Evolutionary conservation across 352 stramenopile species (phyloP).

Genomic region (Pythium volutum): DNA sequence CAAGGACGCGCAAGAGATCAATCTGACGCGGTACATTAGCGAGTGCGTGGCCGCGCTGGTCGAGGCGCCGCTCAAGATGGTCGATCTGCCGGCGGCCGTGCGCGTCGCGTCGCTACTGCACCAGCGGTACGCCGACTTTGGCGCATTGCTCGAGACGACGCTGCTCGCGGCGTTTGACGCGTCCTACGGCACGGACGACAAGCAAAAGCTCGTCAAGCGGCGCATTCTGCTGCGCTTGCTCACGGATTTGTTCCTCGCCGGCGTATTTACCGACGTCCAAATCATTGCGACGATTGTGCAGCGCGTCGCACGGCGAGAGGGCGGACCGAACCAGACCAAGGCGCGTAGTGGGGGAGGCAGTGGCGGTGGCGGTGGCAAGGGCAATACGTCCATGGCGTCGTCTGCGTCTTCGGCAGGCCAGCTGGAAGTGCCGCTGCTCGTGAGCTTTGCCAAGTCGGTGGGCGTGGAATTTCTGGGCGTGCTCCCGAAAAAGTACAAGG

Average conservation of each 20-base stretch:
- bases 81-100: constrained; percentile 84
- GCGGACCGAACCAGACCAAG: constrained; percentile 30
- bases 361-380: constrained; percentile 25
- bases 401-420: constrained; percentile 31
- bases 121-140: constrained; percentile 90
- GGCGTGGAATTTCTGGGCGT: constrained; percentile 88
- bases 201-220: constrained; percentile 71
- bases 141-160: constrained; percentile 45
- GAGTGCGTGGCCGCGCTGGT: constrained; percentile 90
- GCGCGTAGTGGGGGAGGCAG: constrained; percentile 5
- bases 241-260: constrained; percentile 77
- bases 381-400: constrained; percentile 34
- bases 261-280: constrained; percentile 72
- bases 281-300: constrained; percentile 83
- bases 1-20: constrained; percentile 89
- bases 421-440: constrained; percentile 91
- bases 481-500: constrained; percentile 61
- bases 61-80: constrained; percentile 84
- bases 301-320: constrained; percentile 54
- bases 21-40: constrained; percentile 94
- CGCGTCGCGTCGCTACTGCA: constrained; percentile 89
- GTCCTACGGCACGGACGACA: constrained; percentile 60
- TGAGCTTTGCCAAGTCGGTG: constrained; percentile 93
- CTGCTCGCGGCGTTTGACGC: constrained; percentile 60
- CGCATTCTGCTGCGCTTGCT: constrained; percentile 77